These are phyloP conservation scores for Fomitopsis pinicola DNA, from an alignment of 1,284 basidiomycete genomes.

Conservation along the genomic window DNA sequence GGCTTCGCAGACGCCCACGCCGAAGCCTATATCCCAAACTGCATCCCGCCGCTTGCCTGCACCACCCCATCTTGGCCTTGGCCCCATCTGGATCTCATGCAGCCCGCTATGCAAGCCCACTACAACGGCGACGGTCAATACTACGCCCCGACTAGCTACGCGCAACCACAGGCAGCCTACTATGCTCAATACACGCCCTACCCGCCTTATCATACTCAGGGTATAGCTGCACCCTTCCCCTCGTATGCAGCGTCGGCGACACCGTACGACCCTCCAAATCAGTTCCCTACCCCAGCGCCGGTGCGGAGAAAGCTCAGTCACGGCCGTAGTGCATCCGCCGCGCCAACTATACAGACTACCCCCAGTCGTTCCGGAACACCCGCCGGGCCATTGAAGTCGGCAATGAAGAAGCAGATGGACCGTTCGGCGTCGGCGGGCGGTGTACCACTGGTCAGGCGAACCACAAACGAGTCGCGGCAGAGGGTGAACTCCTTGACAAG, in stretches of 20 bases:
- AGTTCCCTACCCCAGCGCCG: conserved; percentile 13
- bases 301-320: conserved; percentile 10
- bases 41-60: not conserved
- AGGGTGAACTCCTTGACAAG: conserved; percentile 25
- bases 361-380: conserved; percentile 8
- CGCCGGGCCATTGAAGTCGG: conserved; percentile 44
- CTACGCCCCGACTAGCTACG: conserved; percentile 15
- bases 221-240: conserved; percentile 16
- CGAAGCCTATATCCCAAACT: not conserved
- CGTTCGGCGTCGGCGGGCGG: conserved; percentile 10
- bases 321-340: conserved; percentile 15
- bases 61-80: not conserved
- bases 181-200: conserved; percentile 18
- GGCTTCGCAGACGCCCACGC: conserved; percentile 10
- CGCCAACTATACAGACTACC: conserved; percentile 15
- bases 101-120: conserved; percentile 22
- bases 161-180: conserved; percentile 12
- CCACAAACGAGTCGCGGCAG: conserved; percentile 18
- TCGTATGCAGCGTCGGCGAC: conserved; percentile 12
- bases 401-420: conserved; percentile 45
- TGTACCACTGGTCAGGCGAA: conserved; percentile 15
- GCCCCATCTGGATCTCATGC: not conserved
- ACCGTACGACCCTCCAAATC: conserved; percentile 6
- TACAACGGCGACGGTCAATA: conserved; percentile 16
- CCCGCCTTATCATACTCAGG: conserved; percentile 11